Base-by-base conservation (phyloP, 768 basidiomycete species). In the Termitomyces heimii region DNA sequence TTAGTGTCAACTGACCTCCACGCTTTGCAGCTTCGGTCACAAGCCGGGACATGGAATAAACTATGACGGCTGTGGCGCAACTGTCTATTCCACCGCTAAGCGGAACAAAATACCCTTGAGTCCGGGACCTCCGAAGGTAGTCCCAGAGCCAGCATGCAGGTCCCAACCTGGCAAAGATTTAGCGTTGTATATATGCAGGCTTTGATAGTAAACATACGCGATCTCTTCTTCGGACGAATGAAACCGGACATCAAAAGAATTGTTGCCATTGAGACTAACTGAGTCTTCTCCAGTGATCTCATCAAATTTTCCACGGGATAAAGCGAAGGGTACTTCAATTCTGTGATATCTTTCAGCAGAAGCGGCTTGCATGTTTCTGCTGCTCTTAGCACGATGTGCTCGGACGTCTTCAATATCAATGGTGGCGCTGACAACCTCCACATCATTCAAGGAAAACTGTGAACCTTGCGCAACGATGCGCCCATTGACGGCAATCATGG, bases 121-220 rank as follows among this genome's bases (percentile, higher is more conserved):
- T 93, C 9, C 92, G 79, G 5, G 96, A 98, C 44, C 97, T 85
- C 37, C 97, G 82, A 31, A 99, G 83, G 67, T 98, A 99, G 68
- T 99, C 97, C 97, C 97, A 99, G n/a, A 99, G 78, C 97, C 97
- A 99, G 67, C 97, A 98, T 16, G 96, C 97, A 7, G 97, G 97
- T 5, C 97, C 97, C 2, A 98, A 76, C 2, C 96, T 98, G 60
- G 12, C 20, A 6, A 50, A 9, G 4, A 20, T 28, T 39, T 13
- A 52, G 37, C 3, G 12, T 12, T 39, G 6, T 20, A 13, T 18
- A 16, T 18, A 20, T 13, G 7, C 50, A 44, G 20, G 14, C n/a
- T 7, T 43, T 44, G 16, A 43, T 57, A 51, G 47, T 34, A 13
- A 44, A 80, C 92, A 63, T 66, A 97, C 97, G 97, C 96, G 57